Evolutionary conservation across 805 yeast genomes (phyloP).

Genomic region (Gaillardinia entomophila): DNA sequence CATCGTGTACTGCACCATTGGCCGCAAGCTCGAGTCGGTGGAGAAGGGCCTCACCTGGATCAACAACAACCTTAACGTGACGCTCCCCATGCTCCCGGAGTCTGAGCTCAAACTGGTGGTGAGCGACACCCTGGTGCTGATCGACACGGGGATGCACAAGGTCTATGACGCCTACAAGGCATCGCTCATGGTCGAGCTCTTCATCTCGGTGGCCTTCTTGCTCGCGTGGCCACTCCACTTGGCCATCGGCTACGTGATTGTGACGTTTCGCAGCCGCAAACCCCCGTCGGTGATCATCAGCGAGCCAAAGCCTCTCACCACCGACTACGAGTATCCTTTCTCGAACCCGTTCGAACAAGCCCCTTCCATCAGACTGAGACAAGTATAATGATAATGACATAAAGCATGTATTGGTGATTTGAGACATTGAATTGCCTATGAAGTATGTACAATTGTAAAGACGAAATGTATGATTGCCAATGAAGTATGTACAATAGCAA

Average conservation of each 20-base stretch:
- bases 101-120: background rate
- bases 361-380: too few relatives aligned
- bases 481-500: too few relatives aligned
- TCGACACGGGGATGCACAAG: slow-evolving; percentile 14
- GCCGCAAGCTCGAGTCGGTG: slow-evolving; percentile 59
- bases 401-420: too few relatives aligned
- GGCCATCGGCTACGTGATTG: slow-evolving; percentile 25
- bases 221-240: slow-evolving; percentile 46
- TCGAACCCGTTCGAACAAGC: too few relatives aligned
- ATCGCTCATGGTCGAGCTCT: slow-evolving; percentile 40
- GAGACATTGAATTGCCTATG: too few relatives aligned
- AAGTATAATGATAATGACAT: too few relatives aligned
- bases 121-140: background rate
- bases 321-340: too few relatives aligned
- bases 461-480: too few relatives aligned
- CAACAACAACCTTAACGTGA: slow-evolving; percentile 51
- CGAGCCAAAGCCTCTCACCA: too few relatives aligned
- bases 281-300: too few relatives aligned
- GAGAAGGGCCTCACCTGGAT: slow-evolving; percentile 80
- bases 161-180: slow-evolving; percentile 27
- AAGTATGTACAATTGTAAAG: too few relatives aligned
- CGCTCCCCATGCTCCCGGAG: slow-evolving; percentile 46
- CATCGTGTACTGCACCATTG: slow-evolving; percentile 75
- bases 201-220: slow-evolving; percentile 39
- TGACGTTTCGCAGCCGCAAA: too few relatives aligned